Base-by-base conservation (phyloP, 768 basidiomycete genomes). In the Boletus vermiculosoides region DNA sequence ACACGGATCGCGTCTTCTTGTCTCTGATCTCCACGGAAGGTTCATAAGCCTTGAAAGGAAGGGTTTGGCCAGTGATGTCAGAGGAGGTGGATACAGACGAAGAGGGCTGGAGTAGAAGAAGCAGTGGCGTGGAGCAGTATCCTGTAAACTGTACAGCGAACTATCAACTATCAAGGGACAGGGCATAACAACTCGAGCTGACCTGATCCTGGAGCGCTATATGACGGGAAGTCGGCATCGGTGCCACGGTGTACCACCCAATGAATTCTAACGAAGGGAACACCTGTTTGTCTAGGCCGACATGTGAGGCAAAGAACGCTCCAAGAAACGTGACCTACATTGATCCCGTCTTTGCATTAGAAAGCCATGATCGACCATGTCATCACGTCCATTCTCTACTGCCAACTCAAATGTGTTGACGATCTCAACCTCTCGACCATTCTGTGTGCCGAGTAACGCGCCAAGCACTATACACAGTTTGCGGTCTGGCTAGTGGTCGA, bases 211-310 rank as follows among this genome's bases (percentile, higher is more conserved):
- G 93, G 18, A 98, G 79, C 2, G 82, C 78, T 45, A 93, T 85
- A 66, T 98, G 94, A 20, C 76, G 77, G n/a, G 81, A 66, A 1
- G 86, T 86, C 0, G 93, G 93, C 12, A 78, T 76, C n/a, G 80
- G 70, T 16, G 92, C 87, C 44, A 95, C 86, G 0, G 90, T 91
- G 73, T 99, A 99, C 97, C 97, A 99, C 9, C 97, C 97, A 50
- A 99, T 90, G 67, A 99, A 88, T 68, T 98, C 97, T 34, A 98
- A 80, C 1, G 94, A 94, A 12, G 97, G 97, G 72, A 99, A 98
- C 22, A 98, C 96, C 74, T 97, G 94, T 73, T 96, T 96, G 80
- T 94, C 96, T 98, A 71, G 44, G 51, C 33, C 18, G 20, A 55
- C 53, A 47, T 34, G 22, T 62, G 45, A 54, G 59, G 33, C 22